These are phyloP conservation scores for Aphanomyces euteiches DNA, from an alignment of 352 stramenopile genomes.

Conservation along the genomic window DNA sequence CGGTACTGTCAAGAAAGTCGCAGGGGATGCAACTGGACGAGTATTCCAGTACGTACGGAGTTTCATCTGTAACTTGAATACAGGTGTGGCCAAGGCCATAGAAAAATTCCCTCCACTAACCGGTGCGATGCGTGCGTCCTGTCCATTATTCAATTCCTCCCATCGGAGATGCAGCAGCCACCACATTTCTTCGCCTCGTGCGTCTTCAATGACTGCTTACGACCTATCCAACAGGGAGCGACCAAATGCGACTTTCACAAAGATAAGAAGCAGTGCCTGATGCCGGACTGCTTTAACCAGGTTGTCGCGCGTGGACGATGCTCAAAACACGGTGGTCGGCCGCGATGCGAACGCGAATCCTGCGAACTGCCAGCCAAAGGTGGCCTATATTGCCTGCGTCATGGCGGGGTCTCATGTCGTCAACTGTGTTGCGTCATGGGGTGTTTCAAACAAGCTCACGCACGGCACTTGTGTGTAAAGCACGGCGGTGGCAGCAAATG, in stretches of 20 bases:
- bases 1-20: too few species aligned
- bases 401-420: conserved; percentile 17
- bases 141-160: too few species aligned
- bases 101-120: too few species aligned
- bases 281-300: conserved; percentile 23
- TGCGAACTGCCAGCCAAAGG: conserved; percentile 46
- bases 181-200: background rate
- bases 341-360: conserved; percentile 68
- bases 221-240: background rate
- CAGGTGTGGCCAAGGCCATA: too few species aligned
- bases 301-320: conserved; percentile 48
- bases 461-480: conserved; percentile 15
- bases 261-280: conserved; percentile 24
- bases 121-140: too few species aligned
- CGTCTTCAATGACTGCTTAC: conserved; percentile 27
- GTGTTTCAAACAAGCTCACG: conserved; percentile 27
- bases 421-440: conserved; percentile 11
- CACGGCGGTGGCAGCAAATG: conserved; percentile 25
- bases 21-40: too few species aligned
- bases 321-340: conserved; percentile 74
- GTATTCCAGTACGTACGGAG: too few species aligned
- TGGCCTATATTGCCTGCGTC: conserved; percentile 19
- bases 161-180: too few species aligned
- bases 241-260: conserved; percentile 32
- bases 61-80: too few species aligned